Evolutionary conservation across 2,329 filamentous ascomycete genomes (phyloP).

Genomic region (Aspergillus puulaauensis): DNA sequence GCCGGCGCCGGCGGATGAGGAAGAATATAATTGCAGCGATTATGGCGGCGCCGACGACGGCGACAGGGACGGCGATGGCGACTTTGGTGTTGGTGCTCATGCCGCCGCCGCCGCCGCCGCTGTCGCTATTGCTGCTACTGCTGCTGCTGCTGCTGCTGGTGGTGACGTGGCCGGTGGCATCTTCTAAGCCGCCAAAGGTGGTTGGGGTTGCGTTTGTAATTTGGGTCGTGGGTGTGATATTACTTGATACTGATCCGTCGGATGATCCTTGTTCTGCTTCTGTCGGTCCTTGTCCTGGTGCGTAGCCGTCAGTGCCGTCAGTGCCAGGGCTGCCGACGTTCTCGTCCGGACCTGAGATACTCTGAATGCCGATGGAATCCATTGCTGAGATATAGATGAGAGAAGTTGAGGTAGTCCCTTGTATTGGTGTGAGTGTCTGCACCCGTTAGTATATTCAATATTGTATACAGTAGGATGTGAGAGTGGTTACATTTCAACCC

Average conservation of each 20-base stretch:
- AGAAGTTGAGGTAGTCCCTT: background rate
- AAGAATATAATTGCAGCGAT: constrained; percentile 26
- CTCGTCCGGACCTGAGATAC: too few species aligned
- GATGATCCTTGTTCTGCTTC: too few species aligned
- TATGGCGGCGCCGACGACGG: constrained; percentile 27
- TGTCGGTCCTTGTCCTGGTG: too few species aligned
- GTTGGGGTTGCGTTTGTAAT: background rate
- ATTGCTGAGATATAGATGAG: background rate
- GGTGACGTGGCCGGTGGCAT: background rate
- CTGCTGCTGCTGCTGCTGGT: background rate
- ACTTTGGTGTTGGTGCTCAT: constrained; percentile 25
- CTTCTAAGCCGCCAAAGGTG: background rate
- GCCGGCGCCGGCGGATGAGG: constrained; percentile 22
- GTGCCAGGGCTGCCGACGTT: too few species aligned
- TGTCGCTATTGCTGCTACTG: background rate
- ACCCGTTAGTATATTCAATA: background rate
- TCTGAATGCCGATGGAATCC: too few species aligned
- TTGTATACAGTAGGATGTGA: background rate
- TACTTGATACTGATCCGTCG: too few species aligned
- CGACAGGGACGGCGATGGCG: constrained; percentile 35
- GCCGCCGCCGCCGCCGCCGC: constrained; percentile 1
- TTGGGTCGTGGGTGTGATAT: background rate
- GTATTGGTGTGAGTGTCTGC: background rate
- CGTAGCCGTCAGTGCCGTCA: too few species aligned
- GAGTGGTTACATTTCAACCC: background rate